Percentiles rank a stretch among this genome's conserved stretches.
phyloP scores from a whole-genome alignment of 331 rosid genomes.

The Pyrus hybrid region DNA sequence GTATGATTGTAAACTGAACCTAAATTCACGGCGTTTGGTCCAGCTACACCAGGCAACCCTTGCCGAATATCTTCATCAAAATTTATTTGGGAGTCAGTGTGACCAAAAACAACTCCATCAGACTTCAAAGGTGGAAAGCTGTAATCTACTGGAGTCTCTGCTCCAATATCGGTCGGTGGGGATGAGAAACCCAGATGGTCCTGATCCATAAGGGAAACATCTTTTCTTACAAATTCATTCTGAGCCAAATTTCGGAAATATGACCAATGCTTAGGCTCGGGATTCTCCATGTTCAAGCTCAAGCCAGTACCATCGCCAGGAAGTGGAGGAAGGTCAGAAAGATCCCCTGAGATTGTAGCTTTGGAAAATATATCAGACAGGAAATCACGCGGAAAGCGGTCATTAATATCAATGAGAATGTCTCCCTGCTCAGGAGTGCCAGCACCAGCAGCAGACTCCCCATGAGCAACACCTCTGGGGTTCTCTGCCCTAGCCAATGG shows the following conservation, averaged over 20 bases:
- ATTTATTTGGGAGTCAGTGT: conserved; percentile 22
- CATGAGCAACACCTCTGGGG: conserved; percentile 13
- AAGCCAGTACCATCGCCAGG: conserved; percentile 36
- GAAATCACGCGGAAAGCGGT: conserved; percentile 46
- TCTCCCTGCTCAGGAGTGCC: conserved; percentile 36
- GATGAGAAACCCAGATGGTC: conserved; percentile 38
- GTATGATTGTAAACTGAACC: conserved; percentile 24
- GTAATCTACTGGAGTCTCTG: conserved; percentile 22
- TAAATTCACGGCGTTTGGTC: conserved; percentile 4
- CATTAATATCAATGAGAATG: conserved; percentile 44
- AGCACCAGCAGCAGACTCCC: conserved; percentile 19
- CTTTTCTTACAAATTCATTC: conserved; percentile 37
- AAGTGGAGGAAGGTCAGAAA: conserved; percentile 24
- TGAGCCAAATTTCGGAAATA: conserved; percentile 44
- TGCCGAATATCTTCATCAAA: conserved; percentile 28
- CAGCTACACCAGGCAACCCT: conserved; percentile 22
- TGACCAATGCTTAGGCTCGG: conserved; percentile 47
- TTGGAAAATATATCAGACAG: conserved; percentile 44
- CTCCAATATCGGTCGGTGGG: conserved; percentile 17
- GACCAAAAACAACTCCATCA: conserved; percentile 24
- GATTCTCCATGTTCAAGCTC: conserved; percentile 45
- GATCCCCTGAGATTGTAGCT: conserved; percentile 26
- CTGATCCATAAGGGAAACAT: conserved; percentile 49
- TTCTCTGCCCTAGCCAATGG: conserved; percentile 16
- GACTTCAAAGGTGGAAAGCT: conserved; percentile 35